Evolutionary conservation across 1,284 basidiomycete species (phyloP), one percentile per base, ranked within the genome.

Genomic region (Rhizoctonia solani): DNA sequence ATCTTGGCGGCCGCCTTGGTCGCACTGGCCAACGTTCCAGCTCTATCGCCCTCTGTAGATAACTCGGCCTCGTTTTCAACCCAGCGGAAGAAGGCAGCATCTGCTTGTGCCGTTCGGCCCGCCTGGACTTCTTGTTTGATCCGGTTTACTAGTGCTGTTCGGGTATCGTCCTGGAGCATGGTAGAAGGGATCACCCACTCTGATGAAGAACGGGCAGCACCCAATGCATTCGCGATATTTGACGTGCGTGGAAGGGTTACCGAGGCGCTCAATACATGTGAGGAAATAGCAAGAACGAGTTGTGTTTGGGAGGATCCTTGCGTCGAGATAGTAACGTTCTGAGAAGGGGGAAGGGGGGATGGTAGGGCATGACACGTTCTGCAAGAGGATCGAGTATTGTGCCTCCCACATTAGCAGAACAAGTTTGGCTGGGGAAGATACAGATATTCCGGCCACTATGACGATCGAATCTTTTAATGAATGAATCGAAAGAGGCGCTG

Each of bases 371-470:
- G n/a, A 49, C 21, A 4, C 55, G 65, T 39, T 49, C 39, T 23
- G 65, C 68, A 69, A 54, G 13, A 69, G 39, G 5, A 49, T 53
- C 29, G 66, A 66, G 29, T 69, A 69, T 27, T 61, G 46, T 27
- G 54, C 25, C 23, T 69, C 65, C 65, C 68, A 69, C 16, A 69
- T 49, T 1, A 69, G 47, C 25, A 69, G 54, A 16, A 49, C 59
- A 14, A 63, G 49, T 39, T 63, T 50, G 25, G 46, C 14, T 13
- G 59, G 59, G 37, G 59, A 50, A 1, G 59, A 19, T 6, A 25
- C 39, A n/a, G 47, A 52, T 14, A 42, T 42, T 13, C 59, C 59
- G 9, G 49, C 59, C 32, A 63, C 32, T 9, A 52, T 34, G 3
- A 63, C 5, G 1, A 25, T 30, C 29, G 59, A 63, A 25, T 47